Conservation (phyloP, 1,284 basidiomycete species). For the Malassezia slooffiae region DNA sequence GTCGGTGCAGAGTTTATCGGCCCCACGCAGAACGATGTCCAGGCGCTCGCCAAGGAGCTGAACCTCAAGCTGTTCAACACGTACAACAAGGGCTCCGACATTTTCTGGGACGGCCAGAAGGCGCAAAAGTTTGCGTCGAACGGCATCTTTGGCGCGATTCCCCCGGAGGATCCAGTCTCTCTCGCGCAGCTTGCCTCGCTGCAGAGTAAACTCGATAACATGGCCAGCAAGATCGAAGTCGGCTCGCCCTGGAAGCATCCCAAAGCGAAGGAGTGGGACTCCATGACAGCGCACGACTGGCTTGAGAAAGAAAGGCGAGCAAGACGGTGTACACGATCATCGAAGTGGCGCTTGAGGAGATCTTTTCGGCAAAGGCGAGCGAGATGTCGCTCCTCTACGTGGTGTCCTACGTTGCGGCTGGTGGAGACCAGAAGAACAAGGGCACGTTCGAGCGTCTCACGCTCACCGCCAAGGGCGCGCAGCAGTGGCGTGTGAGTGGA, state of each 20-base stretch:
- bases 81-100: slow-evolving; percentile 4
- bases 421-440: background rate
- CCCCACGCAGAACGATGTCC: slow-evolving; percentile 49
- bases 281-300: background rate
- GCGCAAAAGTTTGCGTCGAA: background rate
- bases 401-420: background rate
- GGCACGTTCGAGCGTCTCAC: slow-evolving; percentile 2
- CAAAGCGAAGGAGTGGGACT: background rate
- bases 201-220: background rate
- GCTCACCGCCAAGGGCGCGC: background rate
- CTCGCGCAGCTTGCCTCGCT: background rate
- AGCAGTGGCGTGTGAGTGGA: background rate
- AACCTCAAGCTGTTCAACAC: slow-evolving; percentile 29
- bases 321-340: background rate
- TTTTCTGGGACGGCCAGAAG: background rate
- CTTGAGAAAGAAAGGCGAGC: background rate
- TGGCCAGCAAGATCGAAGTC: background rate
- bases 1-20: slow-evolving; percentile 50
- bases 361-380: background rate
- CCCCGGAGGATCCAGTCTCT: background rate
- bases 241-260: background rate
- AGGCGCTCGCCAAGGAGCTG: slow-evolving; percentile 45
- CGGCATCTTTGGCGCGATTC: background rate
- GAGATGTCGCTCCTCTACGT: slow-evolving; percentile 2
- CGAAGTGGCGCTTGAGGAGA: background rate